phyloP scores from a whole-genome alignment of 2,329 filamentous ascomycete species.

The Penicillium aurantiogriseum region DNA sequence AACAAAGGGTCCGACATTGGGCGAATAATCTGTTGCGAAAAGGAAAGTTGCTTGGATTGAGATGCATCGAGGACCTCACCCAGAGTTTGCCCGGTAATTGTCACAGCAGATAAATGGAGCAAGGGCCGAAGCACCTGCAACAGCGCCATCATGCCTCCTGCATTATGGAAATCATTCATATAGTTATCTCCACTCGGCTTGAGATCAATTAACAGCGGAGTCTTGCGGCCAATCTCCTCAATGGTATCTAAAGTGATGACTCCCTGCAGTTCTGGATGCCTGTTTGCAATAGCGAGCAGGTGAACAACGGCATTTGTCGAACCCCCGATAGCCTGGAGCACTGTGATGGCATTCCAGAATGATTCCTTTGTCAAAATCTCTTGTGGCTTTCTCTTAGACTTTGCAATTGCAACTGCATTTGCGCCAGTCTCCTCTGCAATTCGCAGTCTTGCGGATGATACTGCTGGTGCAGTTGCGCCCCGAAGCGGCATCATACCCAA shows the following conservation, averaged over 20 bases:
- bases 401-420: slow-evolving; percentile 48
- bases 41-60: slow-evolving; percentile 44
- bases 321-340: slow-evolving; percentile 56
- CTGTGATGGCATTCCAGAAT: slow-evolving; percentile 54
- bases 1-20: slow-evolving; percentile 48
- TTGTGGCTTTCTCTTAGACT: slow-evolving; percentile 44
- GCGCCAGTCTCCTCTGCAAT: slow-evolving; percentile 56
- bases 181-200: slow-evolving; percentile 56
- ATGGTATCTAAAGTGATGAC: slow-evolving; percentile 48
- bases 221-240: slow-evolving; percentile 49
- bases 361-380: slow-evolving; percentile 48
- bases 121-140: slow-evolving; percentile 49
- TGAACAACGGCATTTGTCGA: slow-evolving; percentile 58
- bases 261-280: slow-evolving; percentile 50
- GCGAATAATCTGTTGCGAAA: slow-evolving; percentile 46
- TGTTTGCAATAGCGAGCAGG: slow-evolving; percentile 54
- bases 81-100: slow-evolving; percentile 49
- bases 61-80: slow-evolving; percentile 47
- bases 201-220: slow-evolving; percentile 51
- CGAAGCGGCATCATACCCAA: slow-evolving; percentile 54
- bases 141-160: slow-evolving; percentile 52
- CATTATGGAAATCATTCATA: slow-evolving; percentile 57
- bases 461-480: slow-evolving; percentile 54
- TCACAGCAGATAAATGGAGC: slow-evolving; percentile 47
- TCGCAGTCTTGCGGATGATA: slow-evolving; percentile 52